Percentiles rank a stretch among this genome's conserved stretches.
Conservation (phyloP, 352 stramenopile genomes). For the Globisporangium takayamanum region DNA sequence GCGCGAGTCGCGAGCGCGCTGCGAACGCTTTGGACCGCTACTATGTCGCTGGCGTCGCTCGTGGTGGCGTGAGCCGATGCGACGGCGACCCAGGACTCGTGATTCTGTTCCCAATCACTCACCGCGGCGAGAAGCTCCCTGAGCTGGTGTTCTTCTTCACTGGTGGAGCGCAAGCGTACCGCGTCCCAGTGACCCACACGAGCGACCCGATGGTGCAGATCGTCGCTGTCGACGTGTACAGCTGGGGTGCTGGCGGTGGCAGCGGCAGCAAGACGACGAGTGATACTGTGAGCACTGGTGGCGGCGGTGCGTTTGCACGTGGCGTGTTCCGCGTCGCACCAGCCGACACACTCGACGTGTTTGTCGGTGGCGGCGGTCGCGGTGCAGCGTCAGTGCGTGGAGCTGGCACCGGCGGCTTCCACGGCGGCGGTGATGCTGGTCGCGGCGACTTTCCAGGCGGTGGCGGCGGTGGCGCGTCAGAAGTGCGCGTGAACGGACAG, state of each 20-base stretch:
- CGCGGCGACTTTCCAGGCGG: constrained; percentile 45
- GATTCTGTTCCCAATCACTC: constrained; percentile 52
- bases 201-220: constrained; percentile 25
- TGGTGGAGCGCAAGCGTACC: constrained; percentile 19
- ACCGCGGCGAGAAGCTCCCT: constrained; percentile 28
- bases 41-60: constrained; percentile 53
- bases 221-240: constrained; percentile 59
- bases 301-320: constrained; percentile 67
- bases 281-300: constrained; percentile 32
- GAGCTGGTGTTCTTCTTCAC: constrained; percentile 48
- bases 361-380: constrained; percentile 51
- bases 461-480: constrained; percentile 56
- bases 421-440: constrained; percentile 61
- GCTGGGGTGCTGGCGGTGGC: constrained; percentile 72
- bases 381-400: constrained; percentile 13
- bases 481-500: constrained; percentile 36
- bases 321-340: constrained; percentile 35
- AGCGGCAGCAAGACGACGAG: constrained; percentile 25
- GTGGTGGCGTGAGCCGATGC: constrained; percentile 27
- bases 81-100: constrained; percentile 47
- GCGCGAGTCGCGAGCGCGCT: constrained; percentile 20
- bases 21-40: constrained; percentile 48
- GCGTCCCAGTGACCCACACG: constrained; percentile 18
- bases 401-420: constrained; percentile 41
- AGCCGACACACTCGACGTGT: constrained; percentile 41